phyloP scores from a whole-genome alignment of 495 filamentous ascomycete genomes.

The Collariella sp. region DNA sequence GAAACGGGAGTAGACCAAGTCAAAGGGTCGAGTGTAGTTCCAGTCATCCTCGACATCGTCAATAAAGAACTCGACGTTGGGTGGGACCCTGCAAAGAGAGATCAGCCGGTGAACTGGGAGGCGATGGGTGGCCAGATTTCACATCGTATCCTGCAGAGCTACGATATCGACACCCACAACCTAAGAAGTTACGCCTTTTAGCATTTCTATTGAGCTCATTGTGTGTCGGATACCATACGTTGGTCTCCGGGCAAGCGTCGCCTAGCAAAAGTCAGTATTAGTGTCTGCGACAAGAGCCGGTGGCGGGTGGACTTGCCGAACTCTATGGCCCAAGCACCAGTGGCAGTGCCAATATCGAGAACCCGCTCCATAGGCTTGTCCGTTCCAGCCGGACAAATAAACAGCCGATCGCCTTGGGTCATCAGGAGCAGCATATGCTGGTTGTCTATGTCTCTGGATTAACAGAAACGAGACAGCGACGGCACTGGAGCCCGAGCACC shows the following conservation, averaged over 20 bases:
- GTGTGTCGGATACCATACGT: neutral
- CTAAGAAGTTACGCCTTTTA: too few species aligned
- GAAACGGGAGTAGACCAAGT: conserved; percentile 29
- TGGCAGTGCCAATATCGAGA: conserved; percentile 52
- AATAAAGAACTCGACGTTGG: conserved; percentile 48
- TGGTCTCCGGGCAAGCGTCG: conserved; percentile 1
- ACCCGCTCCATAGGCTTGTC: conserved; percentile 22
- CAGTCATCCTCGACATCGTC: conserved; percentile 48
- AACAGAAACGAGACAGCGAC: too few species aligned
- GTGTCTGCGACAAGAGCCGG: neutral
- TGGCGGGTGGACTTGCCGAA: neutral
- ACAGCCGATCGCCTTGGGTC: conserved; percentile 2
- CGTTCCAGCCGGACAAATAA: neutral
- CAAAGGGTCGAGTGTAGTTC: conserved; percentile 18
- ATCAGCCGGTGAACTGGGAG: too few species aligned
- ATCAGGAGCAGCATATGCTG: conserved; percentile 9
- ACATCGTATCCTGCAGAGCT: conserved; percentile 25
- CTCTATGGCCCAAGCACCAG: conserved; percentile 45
- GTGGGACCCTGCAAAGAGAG: conserved; percentile 28
- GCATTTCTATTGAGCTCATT: too few species aligned
- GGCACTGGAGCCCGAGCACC: too few species aligned
- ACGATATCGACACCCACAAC: conserved; percentile 50
- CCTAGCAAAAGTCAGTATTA: neutral
- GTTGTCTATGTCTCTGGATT: too few species aligned
- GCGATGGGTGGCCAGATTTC: conserved; percentile 12